These are phyloP conservation scores for Chrysochromulina tobinii DNA, from an alignment of 78 protist species.

Conservation along the genomic window DNA sequence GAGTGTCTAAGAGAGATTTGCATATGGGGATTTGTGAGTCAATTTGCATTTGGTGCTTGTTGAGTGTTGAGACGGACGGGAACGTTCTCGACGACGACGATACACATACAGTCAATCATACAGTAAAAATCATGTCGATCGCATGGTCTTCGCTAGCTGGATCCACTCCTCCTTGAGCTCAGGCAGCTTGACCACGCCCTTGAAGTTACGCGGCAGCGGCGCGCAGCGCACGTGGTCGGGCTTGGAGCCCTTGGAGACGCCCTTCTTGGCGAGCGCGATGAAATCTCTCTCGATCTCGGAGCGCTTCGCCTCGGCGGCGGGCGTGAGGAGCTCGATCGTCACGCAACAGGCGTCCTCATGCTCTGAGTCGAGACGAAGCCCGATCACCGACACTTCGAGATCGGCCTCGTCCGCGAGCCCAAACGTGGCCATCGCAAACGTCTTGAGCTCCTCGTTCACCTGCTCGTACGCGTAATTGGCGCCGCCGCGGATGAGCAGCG, in stretches of 20 bases:
- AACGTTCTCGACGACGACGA: no score
- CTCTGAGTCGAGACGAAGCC: background rate
- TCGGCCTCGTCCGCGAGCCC: background rate
- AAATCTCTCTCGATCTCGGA: background rate
- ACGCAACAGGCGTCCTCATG: constrained; percentile 27
- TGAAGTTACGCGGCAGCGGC: constrained; percentile 8
- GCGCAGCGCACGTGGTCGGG: background rate
- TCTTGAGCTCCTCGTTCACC: background rate
- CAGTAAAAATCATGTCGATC: no score
- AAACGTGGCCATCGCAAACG: background rate
- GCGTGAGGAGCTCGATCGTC: background rate
- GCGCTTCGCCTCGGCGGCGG: background rate
- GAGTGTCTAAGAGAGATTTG: no score
- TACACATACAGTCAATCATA: no score
- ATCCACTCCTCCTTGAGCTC: background rate
- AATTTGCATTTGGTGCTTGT: no score
- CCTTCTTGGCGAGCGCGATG: background rate
- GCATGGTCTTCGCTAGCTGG: no score
- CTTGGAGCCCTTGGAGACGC: background rate
- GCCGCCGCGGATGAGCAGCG: constrained; percentile 26
- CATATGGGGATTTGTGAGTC: no score
- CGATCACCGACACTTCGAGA: background rate
- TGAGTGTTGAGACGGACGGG: no score
- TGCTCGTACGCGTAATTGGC: constrained; percentile 16
- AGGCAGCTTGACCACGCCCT: background rate